A percentile compares a stretch with the other conserved stretches of the same genome.
Evolutionary conservation across 805 yeast species (phyloP).

Genomic region (Wickerhamiella qilinensis): DNA sequence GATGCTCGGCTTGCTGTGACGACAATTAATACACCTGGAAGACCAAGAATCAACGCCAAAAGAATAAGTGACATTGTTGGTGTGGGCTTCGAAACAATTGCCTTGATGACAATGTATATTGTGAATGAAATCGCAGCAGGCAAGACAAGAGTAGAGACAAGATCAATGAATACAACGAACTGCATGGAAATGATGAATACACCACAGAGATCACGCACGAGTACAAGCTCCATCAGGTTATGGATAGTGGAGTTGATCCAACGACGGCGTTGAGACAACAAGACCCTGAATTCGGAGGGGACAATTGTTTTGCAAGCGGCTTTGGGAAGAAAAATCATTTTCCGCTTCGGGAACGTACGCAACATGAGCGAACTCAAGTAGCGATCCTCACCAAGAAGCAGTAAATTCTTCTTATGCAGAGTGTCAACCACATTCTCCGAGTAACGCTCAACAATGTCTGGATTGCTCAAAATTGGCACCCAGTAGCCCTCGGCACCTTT

Average conservation of each 20-base stretch:
- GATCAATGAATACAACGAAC: slow-evolving; percentile 68
- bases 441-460: slow-evolving; percentile 84
- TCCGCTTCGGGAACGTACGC: slow-evolving; percentile 76
- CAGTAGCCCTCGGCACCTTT: slow-evolving; percentile 65
- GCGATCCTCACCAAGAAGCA: slow-evolving; percentile 82
- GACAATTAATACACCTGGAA: slow-evolving; percentile 70
- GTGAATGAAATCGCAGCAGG: slow-evolving; percentile 83
- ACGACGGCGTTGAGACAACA: slow-evolving; percentile 85
- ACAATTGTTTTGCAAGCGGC: slow-evolving; percentile 87
- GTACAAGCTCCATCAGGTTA: slow-evolving; percentile 71
- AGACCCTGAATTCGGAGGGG: slow-evolving; percentile 65
- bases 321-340: slow-evolving; percentile 71
- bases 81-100: slow-evolving; percentile 58
- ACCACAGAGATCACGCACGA: slow-evolving; percentile 81
- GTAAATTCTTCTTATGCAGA: slow-evolving; percentile 69
- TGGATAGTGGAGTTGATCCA: slow-evolving; percentile 95
- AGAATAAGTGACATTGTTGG: slow-evolving; percentile 64
- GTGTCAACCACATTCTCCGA: slow-evolving; percentile 74
- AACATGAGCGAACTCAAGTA: slow-evolving; percentile 73
- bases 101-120: slow-evolving; percentile 54
- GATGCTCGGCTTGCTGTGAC: slow-evolving; percentile 61
- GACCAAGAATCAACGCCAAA: slow-evolving; percentile 64
- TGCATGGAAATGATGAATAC: slow-evolving; percentile 93
- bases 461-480: slow-evolving; percentile 88
- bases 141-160: slow-evolving; percentile 72